A percentile compares a stretch with the other conserved stretches of the same genome.
These are phyloP conservation scores for Cytospora leucostoma DNA, from an alignment of 2,329 filamentous ascomycete genomes.

Conservation along the genomic window DNA sequence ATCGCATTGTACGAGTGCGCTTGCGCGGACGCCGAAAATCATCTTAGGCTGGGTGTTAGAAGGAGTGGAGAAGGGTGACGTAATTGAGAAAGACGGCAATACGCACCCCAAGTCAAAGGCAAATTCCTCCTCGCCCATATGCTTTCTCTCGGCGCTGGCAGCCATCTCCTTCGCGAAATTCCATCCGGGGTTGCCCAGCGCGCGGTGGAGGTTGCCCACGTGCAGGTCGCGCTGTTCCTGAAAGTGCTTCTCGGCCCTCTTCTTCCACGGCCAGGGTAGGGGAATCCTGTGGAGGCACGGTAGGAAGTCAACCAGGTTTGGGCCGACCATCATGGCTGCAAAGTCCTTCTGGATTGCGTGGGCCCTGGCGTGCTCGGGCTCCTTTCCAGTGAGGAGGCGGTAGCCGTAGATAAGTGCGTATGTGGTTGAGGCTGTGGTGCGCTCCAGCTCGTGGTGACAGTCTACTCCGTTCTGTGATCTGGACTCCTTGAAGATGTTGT, in stretches of 20 bases:
- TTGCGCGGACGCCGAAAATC: too few relatives aligned
- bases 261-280: constrained; percentile 16
- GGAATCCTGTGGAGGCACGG: constrained; percentile 10
- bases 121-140: constrained; percentile 19
- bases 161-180: constrained; percentile 21
- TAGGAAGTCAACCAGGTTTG: constrained; percentile 16
- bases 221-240: constrained; percentile 21
- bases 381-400: constrained; percentile 13
- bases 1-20: too few relatives aligned
- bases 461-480: neutral
- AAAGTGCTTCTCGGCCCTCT: constrained; percentile 10
- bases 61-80: too few relatives aligned
- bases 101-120: constrained; percentile 12
- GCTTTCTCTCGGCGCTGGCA: constrained; percentile 10
- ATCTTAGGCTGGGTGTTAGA: too few relatives aligned
- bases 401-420: constrained; percentile 21
- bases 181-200: constrained; percentile 7
- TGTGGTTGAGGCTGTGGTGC: constrained; percentile 8
- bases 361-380: constrained; percentile 15
- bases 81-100: too few relatives aligned
- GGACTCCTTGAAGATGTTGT: neutral
- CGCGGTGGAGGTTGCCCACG: constrained; percentile 9
- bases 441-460: constrained; percentile 14
- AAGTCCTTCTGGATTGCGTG: constrained; percentile 20
- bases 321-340: constrained; percentile 16